These are phyloP conservation scores for Lathyrus sativus DNA, from an alignment of 306 rosid genomes.

Conservation along the genomic window DNA sequence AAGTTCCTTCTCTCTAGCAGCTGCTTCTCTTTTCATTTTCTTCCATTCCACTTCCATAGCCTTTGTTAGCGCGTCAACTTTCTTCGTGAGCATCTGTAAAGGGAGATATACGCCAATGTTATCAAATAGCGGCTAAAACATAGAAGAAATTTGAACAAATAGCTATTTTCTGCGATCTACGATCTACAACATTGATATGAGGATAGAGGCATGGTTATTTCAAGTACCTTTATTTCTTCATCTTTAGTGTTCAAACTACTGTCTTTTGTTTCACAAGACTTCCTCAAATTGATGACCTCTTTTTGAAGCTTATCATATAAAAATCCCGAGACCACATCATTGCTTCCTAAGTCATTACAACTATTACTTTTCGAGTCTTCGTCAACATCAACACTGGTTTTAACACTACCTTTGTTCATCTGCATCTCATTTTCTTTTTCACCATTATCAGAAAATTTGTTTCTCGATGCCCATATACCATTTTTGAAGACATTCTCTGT, in stretches of 20 bases:
- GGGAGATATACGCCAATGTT: background rate
- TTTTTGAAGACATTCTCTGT: conserved; percentile 61
- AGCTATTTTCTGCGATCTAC: background rate
- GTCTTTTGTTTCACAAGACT: conserved; percentile 65
- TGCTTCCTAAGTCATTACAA: conserved; percentile 36
- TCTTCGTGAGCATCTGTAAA: conserved; percentile 72
- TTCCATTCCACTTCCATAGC: conserved; percentile 83
- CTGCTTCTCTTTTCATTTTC: conserved; percentile 85
- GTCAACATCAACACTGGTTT: conserved; percentile 35
- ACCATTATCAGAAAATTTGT: conserved; percentile 62
- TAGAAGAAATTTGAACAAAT: background rate
- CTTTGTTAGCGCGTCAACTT: conserved; percentile 79
- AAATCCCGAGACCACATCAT: conserved; percentile 83
- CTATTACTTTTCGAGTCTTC: conserved; percentile 42
- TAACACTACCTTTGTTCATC: conserved; percentile 35
- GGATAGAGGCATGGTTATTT: background rate
- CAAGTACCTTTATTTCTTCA: conserved; percentile 80
- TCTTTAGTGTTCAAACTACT: conserved; percentile 57
- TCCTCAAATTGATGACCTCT: conserved; percentile 75
- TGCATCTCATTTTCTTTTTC: conserved; percentile 66
- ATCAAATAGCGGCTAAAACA: background rate
- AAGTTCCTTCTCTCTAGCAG: conserved; percentile 79
- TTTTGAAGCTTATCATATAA: conserved; percentile 86
- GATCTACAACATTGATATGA: background rate
- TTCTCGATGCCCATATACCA: conserved; percentile 76